A percentile compares a stretch with the other conserved stretches of the same genome.
phyloP scores from a whole-genome alignment of 1,139 yeast genomes.

The Yamadazyma triangularis region DNA sequence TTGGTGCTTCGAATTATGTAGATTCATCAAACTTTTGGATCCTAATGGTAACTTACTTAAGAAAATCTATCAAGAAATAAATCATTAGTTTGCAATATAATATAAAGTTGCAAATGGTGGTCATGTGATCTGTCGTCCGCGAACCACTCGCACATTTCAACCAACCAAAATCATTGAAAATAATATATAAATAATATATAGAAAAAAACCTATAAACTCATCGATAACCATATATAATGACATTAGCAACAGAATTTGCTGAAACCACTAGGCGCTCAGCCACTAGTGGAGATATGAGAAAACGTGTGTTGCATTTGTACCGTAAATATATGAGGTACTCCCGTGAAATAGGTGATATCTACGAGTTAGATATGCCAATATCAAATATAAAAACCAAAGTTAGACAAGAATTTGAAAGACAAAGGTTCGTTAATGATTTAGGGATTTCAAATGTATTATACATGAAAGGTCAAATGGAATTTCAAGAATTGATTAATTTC shows the following conservation, averaged over 20 bases:
- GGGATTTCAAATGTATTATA: constrained; percentile 64
- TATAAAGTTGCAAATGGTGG: too few species aligned
- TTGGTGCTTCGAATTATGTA: constrained; percentile 43
- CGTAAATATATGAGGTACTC: constrained; percentile 67
- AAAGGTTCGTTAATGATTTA: constrained; percentile 66
- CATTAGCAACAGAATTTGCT: constrained; percentile 78
- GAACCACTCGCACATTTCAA: constrained; percentile 1
- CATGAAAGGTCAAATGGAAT: constrained; percentile 88
- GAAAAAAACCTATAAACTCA: constrained; percentile 1
- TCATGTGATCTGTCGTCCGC: too few species aligned
- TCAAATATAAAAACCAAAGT: constrained; percentile 76
- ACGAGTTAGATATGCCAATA: constrained; percentile 82
- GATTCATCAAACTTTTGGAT: constrained; percentile 40
- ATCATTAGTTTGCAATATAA: too few species aligned
- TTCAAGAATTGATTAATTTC: constrained; percentile 81
- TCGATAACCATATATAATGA: constrained; percentile 40
- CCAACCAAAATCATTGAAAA: constrained; percentile 14
- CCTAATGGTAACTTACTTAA: constrained; percentile 31
- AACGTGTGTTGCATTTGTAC: constrained; percentile 66
- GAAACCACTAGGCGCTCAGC: constrained; percentile 72
- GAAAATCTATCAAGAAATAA: constrained; percentile 10
- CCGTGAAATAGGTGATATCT: constrained; percentile 59
- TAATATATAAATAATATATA: constrained; percentile 1
- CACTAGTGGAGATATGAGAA: constrained; percentile 56
- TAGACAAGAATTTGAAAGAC: constrained; percentile 86